Evolutionary conservation across 176 grass and related monocot genomes (phyloP), one percentile per base, ranked within the genome.

Genomic region (Pontederia paniculata): DNA sequence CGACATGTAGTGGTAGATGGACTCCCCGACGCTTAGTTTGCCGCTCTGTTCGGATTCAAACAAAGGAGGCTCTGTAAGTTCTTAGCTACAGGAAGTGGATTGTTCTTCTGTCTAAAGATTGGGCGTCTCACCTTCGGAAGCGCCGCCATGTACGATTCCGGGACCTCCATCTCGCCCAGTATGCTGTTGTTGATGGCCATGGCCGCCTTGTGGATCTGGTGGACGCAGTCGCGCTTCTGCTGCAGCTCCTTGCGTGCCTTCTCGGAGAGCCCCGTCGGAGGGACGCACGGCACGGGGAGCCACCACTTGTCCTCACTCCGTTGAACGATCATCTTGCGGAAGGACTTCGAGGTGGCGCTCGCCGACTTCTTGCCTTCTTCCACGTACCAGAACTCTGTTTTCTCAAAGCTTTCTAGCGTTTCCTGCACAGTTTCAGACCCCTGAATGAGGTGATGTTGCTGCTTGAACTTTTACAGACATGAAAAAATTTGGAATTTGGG

Each of bases 191-290:
- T 98, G 79, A 98, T 98, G 8, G 93, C 80, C 67, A 98, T 80
- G 62, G 93, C 86, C n/a, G 93, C 93, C 73, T 98, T 98, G 64
- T 98, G 93, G 62, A 98, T 91, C 87, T 98, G 93, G 65, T 84
- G 88, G 10, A 86, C 86, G 45, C 93, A 98, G 17, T 98, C 86
- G 9, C 86, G 74, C 53, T 54, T 91, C 52, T 98, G 66, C 63
- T 79, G 86, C 54, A 98, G 69, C 43, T 81, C 81, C 73, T 79
- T 91, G 19, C 62, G 69, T 5, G 65, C 70, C 42, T 48, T 71
- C 48, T 79, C 86, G 3, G 55, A 52, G 8, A 71, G 61, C 44
- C 93, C 93, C 5, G 49, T 55, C 10, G 78, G 80, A 50, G 75
- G 86, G 68, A 98, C 83, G 67, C 93, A 91, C 44, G 93, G 93